Percentiles rank a stretch among this genome's conserved stretches.
These are phyloP conservation scores for Pharus latifolius DNA, from an alignment of 176 grass and related monocot genomes.

Conservation along the genomic window DNA sequence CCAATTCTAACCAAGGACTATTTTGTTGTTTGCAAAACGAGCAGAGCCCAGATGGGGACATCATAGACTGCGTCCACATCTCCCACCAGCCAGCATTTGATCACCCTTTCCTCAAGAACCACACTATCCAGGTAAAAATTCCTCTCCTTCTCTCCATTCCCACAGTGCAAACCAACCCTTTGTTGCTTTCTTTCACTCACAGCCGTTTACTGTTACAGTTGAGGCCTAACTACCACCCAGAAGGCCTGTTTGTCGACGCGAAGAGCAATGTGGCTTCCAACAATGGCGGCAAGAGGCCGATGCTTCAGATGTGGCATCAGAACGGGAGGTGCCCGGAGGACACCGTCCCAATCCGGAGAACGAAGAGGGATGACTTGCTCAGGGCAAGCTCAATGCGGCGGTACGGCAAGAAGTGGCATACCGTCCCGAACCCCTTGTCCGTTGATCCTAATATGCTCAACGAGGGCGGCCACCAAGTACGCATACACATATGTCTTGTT, in stretches of 20 bases:
- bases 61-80: conserved; percentile 90
- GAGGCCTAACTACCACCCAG: conserved; percentile 63
- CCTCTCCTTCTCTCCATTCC: neutral
- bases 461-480: conserved; percentile 65
- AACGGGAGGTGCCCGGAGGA: conserved; percentile 42
- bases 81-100: conserved; percentile 88
- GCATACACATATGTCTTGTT: neutral
- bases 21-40: neutral
- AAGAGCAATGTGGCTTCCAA: conserved; percentile 30
- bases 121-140: conserved; percentile 66
- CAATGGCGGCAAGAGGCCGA: conserved; percentile 16
- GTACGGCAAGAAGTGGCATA: conserved; percentile 56
- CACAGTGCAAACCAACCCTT: neutral
- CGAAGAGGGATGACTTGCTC: conserved; percentile 48
- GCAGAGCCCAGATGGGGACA: conserved; percentile 92
- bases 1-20: neutral
- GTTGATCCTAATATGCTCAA: conserved; percentile 46
- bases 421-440: conserved; percentile 37
- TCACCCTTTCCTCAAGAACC: conserved; percentile 91
- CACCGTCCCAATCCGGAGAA: conserved; percentile 68
- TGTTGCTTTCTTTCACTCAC: neutral
- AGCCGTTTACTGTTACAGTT: conserved; percentile 18
- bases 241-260: conserved; percentile 40
- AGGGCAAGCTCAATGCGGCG: conserved; percentile 51
- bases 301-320: conserved; percentile 65